Percentiles rank a stretch among this genome's conserved stretches.
Conservation (phyloP, 169 alveolate species). For the Plasmodium berghei region DNA sequence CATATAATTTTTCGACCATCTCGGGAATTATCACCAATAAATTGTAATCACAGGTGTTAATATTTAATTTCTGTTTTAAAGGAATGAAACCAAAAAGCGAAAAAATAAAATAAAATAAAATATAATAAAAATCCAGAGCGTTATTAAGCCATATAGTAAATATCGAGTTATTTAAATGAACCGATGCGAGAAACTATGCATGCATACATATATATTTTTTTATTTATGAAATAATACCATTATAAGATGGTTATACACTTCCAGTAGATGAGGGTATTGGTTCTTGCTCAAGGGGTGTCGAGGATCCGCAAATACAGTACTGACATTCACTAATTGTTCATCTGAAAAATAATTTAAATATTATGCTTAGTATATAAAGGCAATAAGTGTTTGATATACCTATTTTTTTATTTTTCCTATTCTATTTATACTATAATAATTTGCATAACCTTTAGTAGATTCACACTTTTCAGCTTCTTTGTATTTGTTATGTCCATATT, state of each 20-base stretch:
- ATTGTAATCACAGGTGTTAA: conserved; percentile 45
- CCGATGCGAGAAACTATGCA: background rate
- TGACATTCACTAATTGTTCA: conserved; percentile 27
- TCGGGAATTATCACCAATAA: conserved; percentile 67
- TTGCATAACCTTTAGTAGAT: conserved; percentile 5
- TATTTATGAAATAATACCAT: conserved; percentile 16
- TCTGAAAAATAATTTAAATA: background rate
- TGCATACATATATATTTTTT: background rate
- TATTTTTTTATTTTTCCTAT: background rate
- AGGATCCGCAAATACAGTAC: conserved; percentile 66
- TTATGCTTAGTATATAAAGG: background rate
- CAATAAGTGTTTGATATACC: background rate
- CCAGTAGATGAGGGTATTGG: conserved; percentile 36
- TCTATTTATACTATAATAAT: background rate
- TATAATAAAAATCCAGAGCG: background rate
- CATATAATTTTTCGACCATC: conserved; percentile 43
- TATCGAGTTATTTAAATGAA: background rate
- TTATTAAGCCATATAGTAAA: background rate
- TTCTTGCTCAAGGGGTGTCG: conserved; percentile 71
- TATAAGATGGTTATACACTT: conserved; percentile 61
- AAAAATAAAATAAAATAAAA: background rate
- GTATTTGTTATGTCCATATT: conserved; percentile 14
- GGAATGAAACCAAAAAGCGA: background rate
- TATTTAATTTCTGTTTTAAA: conserved; percentile 40
- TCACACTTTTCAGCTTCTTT: conserved; percentile 4